Evolutionary conservation across 805 yeast genomes (phyloP), one percentile per base, ranked within the genome.

Genomic region (Kluyveromyces siamensis): DNA sequence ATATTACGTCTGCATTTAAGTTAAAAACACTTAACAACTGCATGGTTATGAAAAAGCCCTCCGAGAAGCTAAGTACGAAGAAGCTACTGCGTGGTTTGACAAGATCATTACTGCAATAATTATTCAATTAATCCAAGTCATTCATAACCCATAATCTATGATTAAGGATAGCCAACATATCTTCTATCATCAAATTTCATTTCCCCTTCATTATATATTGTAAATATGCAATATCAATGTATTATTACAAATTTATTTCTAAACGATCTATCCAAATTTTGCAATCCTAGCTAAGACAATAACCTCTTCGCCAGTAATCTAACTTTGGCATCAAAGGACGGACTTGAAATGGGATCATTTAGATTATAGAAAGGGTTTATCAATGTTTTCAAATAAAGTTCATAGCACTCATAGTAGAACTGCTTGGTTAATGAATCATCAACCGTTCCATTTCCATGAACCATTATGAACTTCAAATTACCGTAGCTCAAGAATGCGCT

Each of bases 401-500:
- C 98, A 66, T 89, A 87, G 8, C 86, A 75, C 52, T 90, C 98
- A 40, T 75, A 73, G 63, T 90, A 87, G 61, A 93, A 90, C 61
- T 84, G 91, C 54, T 83, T 80, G 16, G 90, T 84, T 11, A 83
- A 72, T 55, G 81, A 89, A 54, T 91, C 96, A 52, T 77, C 72
- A 3, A 64, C 53, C 38, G 58, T 58, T 14, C 47, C 55, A 39
- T 44, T 52, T 1, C 52, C 56, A 55, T 84, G 87, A 2, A 84
- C 69, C 54, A 93, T 74, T 18, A 93, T 66, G 53, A 91, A 79
- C 62, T 88, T 88, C 56, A 87, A 77, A 60, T 88, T 90, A 6
- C 96, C 91, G 46, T 89, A 89, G 0, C 96, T 87, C 39, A 91
- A 74, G 62, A 81, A 93, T 3, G 91, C 95, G 48, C 88, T 85